Base-by-base conservation (phyloP, 495 filamentous ascomycete species). In the Talaromyces proteolyticus region DNA sequence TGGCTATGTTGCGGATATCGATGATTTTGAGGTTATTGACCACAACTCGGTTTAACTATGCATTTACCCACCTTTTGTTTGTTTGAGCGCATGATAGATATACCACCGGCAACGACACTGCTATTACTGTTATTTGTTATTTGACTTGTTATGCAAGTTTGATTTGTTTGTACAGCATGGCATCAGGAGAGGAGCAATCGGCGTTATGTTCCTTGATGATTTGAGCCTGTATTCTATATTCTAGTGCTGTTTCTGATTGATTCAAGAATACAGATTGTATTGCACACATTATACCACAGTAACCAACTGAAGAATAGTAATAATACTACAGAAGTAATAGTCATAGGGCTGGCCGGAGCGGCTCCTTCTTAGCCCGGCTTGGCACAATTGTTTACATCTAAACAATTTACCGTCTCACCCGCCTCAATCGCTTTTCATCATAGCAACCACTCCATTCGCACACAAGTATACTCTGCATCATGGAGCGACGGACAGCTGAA, bases 401-500 rank as follows among this genome's bases (percentile, higher is more conserved):
- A 17, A 8, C 48, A 47, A 47, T 44, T 42, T 48, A 47, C 49
- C 20, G 14, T 52, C 47, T 52, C 36, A 17, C 24, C 42, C 41
- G 54, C 44, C n/a, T 29, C 39, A 24, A 17, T 53, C 39, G 47
- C 43, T 42, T 38, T 57, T 51, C 51, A 40, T 48, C 47, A 54
- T 42, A 41, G 36, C 47, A 23, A 50, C 21, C 12, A 29, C 36
- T 51, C n/a, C 44, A 22, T 38, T 12, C 25, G 20, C 25, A 37
- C 34, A 14, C 18, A 16, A 48, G 1, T 14, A 50, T 18, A 40
- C 53, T 50, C 47, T 48, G 6, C 44, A 65, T 16, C 44, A 76
- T 70, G 65, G 64, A 69, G 18, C 64, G 59, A 47, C 65, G 77
- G 38, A 69, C 74, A 3, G 69, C 73, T 54, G 80, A 81, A 51